These are phyloP conservation scores for Penicillium simplicissimum DNA, from an alignment of 495 filamentous ascomycete species.

Conservation along the genomic window DNA sequence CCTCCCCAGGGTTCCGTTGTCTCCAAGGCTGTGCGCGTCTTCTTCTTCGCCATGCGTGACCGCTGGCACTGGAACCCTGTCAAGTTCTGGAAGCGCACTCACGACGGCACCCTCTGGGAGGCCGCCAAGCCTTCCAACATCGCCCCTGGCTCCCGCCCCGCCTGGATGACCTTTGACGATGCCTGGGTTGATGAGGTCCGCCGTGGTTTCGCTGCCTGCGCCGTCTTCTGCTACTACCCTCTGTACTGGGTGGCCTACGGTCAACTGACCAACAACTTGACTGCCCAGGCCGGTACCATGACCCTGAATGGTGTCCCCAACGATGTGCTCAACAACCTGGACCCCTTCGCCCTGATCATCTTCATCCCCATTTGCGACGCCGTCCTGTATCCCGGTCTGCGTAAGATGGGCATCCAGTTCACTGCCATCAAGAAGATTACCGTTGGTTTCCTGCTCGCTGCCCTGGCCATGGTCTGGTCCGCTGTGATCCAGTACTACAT, in stretches of 20 bases:
- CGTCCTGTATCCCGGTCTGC: constrained; percentile 63
- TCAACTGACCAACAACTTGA: constrained; percentile 64
- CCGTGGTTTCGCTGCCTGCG: constrained; percentile 68
- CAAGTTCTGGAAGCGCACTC: constrained; percentile 33
- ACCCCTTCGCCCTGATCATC: constrained; percentile 68
- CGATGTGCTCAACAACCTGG: constrained; percentile 71
- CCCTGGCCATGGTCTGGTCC: constrained; percentile 58
- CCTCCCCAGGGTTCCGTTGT: constrained; percentile 67
- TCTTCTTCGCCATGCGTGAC: constrained; percentile 57
- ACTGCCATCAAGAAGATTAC: constrained; percentile 69
- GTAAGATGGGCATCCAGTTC: constrained; percentile 59
- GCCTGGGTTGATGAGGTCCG: constrained; percentile 70
- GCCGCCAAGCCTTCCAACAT: constrained; percentile 64
- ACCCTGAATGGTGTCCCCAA: constrained; percentile 57
- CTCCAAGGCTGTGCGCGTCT: constrained; percentile 54
- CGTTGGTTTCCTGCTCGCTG: constrained; percentile 62
- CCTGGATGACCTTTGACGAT: constrained; percentile 75
- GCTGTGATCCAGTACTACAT: constrained; percentile 68
- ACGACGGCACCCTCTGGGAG: constrained; percentile 62
- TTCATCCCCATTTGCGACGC: constrained; percentile 68
- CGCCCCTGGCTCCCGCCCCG: constrained; percentile 39
- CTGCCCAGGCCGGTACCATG: constrained; percentile 54
- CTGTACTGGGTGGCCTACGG: constrained; percentile 65
- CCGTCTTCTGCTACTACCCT: constrained; percentile 64
- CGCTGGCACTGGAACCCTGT: constrained; percentile 59